A percentile compares a stretch with the other conserved stretches of the same genome.
These are phyloP conservation scores for Coemansia furcata DNA, from an alignment of 192 early-diverging fungal species.

Conservation along the genomic window DNA sequence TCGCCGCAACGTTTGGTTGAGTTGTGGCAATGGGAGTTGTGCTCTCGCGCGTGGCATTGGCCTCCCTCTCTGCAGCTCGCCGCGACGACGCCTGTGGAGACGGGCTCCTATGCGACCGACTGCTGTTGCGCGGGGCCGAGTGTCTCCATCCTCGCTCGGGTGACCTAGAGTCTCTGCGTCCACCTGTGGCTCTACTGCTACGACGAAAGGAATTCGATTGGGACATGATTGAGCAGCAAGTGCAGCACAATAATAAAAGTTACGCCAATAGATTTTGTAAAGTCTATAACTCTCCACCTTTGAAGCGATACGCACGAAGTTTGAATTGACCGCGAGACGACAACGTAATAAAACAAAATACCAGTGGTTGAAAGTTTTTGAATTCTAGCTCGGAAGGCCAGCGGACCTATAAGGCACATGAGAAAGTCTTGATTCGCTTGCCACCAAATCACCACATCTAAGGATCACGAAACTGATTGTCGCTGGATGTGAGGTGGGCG, in stretches of 20 bases:
- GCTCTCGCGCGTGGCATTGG: background rate
- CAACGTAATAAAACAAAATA: too few species aligned
- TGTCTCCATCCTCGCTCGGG: conserved; percentile 12
- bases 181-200: conserved; percentile 23
- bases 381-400: too few species aligned
- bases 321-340: background rate
- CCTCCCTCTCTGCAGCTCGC: background rate
- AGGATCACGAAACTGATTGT: too few species aligned
- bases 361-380: too few species aligned
- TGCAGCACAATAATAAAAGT: background rate
- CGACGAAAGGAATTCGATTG: conserved; percentile 35
- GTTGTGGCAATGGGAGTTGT: conserved; percentile 16
- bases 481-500: too few species aligned
- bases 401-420: too few species aligned
- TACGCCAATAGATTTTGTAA: background rate
- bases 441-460: too few species aligned
- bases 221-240: conserved; percentile 27
- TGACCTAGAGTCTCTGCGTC: conserved; percentile 24
- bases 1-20: conserved; percentile 27
- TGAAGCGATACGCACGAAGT: background rate
- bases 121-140: background rate
- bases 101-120: background rate
- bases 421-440: too few species aligned
- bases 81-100: background rate
- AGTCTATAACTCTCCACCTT: background rate